phyloP scores from a whole-genome alignment of 2,329 filamentous ascomycete genomes.

The Stemphylium beticola region DNA sequence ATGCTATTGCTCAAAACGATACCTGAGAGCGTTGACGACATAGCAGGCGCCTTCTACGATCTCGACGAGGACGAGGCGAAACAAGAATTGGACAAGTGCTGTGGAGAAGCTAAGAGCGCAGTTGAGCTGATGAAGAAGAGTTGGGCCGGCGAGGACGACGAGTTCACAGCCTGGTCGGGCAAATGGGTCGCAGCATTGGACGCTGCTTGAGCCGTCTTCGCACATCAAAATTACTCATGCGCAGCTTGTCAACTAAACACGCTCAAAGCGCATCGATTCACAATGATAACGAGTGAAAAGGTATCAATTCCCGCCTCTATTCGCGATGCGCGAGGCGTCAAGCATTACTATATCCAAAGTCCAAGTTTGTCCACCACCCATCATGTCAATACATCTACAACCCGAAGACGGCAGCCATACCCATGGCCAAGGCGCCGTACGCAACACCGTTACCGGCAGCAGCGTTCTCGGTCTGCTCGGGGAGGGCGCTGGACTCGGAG shows the following conservation, averaged over 20 bases:
- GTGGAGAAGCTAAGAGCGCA: slow-evolving; percentile 63
- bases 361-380: too few species aligned
- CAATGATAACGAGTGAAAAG: too few species aligned
- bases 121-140: slow-evolving; percentile 62
- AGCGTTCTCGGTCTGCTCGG: slow-evolving; percentile 21
- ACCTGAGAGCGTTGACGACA: slow-evolving; percentile 71
- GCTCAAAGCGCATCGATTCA: too few species aligned
- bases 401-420: slow-evolving; percentile 29
- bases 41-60: slow-evolving; percentile 76
- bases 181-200: slow-evolving; percentile 59
- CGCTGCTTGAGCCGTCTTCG: slow-evolving; percentile 21
- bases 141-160: slow-evolving; percentile 73
- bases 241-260: background rate
- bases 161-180: slow-evolving; percentile 78
- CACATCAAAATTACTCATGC: background rate
- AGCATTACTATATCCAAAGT: too few species aligned
- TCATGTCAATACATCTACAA: slow-evolving; percentile 18
- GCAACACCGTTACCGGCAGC: slow-evolving; percentile 29
- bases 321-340: background rate
- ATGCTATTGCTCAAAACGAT: slow-evolving; percentile 64
- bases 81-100: slow-evolving; percentile 63
- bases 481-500: slow-evolving; percentile 7
- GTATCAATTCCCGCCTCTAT: too few species aligned
- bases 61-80: slow-evolving; percentile 66
- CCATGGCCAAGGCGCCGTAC: slow-evolving; percentile 32